A percentile compares a stretch with the other conserved stretches of the same genome.
These are phyloP conservation scores for Geotrichum phurueaensis DNA, from an alignment of 1,139 yeast species.

Conservation along the genomic window DNA sequence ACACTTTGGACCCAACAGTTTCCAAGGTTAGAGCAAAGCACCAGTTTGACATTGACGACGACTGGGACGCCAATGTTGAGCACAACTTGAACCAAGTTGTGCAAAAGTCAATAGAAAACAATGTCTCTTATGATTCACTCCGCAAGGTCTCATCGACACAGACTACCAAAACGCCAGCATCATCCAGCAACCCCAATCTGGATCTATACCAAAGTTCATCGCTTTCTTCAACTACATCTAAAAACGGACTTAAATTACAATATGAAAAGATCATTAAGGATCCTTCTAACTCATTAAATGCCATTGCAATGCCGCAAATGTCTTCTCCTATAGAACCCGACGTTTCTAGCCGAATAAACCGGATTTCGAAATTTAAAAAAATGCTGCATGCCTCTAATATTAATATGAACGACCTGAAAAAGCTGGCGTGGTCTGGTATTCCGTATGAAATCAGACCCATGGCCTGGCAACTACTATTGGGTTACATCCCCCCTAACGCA, in stretches of 20 bases:
- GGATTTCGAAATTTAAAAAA: slow-evolving; percentile 61
- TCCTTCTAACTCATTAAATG: slow-evolving; percentile 16
- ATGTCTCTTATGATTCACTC: slow-evolving; percentile 19
- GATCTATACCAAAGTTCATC: neutral
- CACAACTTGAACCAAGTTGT: slow-evolving; percentile 40
- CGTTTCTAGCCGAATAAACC: slow-evolving; percentile 51
- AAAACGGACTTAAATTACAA: slow-evolving; percentile 32
- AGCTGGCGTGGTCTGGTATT: slow-evolving; percentile 90
- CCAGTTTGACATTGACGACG: slow-evolving; percentile 66
- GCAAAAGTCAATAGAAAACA: slow-evolving; percentile 34
- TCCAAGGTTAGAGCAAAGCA: slow-evolving; percentile 18
- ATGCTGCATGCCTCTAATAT: slow-evolving; percentile 58
- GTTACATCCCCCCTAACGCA: slow-evolving; percentile 82
- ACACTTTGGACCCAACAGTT: slow-evolving; percentile 8
- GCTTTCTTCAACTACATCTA: neutral
- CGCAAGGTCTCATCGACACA: slow-evolving; percentile 1
- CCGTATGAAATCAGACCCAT: slow-evolving; percentile 77
- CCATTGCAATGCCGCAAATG: slow-evolving; percentile 8
- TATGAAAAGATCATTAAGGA: slow-evolving; percentile 37
- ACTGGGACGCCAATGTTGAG: slow-evolving; percentile 85
- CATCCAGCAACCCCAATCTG: neutral
- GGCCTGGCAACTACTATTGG: slow-evolving; percentile 84
- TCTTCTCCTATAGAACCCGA: slow-evolving; percentile 37
- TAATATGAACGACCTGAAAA: slow-evolving; percentile 60
- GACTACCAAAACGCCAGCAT: slow-evolving; percentile 10